Percentiles rank a stretch among this genome's conserved stretches.
Evolutionary conservation across 75 land plant genomes (phyloP).

Genomic region (Cryptomeria japonica): DNA sequence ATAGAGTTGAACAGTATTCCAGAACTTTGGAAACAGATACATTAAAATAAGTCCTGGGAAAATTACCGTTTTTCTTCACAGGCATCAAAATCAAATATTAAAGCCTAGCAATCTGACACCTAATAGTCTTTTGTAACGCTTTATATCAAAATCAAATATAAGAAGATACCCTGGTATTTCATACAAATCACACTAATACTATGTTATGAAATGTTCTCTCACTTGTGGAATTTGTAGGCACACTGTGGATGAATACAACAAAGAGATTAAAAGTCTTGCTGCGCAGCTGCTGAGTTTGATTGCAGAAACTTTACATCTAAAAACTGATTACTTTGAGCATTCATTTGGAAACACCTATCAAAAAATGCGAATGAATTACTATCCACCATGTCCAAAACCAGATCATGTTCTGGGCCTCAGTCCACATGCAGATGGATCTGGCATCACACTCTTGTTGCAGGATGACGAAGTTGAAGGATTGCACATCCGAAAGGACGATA

Average conservation of each 20-base stretch:
- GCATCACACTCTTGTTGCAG: conserved; percentile 21
- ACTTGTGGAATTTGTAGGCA: not conserved
- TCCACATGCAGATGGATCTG: conserved; percentile 20
- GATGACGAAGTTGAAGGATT: conserved; percentile 12
- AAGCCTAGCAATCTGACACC: too few species aligned
- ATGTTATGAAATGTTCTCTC: too few species aligned
- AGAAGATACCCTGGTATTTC: too few species aligned
- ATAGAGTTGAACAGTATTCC: too few species aligned
- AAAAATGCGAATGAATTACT: conserved; percentile 18
- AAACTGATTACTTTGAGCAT: not conserved
- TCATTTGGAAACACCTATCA: not conserved
- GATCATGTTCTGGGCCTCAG: conserved; percentile 5
- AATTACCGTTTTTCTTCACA: too few species aligned
- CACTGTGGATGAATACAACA: not conserved
- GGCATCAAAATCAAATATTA: too few species aligned
- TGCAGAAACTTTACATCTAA: not conserved
- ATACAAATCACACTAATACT: too few species aligned
- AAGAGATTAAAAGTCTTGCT: not conserved
- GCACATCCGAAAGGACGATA: conserved; percentile 19
- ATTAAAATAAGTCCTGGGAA: too few species aligned
- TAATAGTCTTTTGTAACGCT: too few species aligned
- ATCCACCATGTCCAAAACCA: conserved; percentile 22
- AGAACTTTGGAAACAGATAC: too few species aligned
- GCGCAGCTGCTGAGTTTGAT: not conserved
- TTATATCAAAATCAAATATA: too few species aligned